Evolutionary conservation across 2,329 filamentous ascomycete genomes (phyloP).

Genomic region (Talaromyces pinophilus): DNA sequence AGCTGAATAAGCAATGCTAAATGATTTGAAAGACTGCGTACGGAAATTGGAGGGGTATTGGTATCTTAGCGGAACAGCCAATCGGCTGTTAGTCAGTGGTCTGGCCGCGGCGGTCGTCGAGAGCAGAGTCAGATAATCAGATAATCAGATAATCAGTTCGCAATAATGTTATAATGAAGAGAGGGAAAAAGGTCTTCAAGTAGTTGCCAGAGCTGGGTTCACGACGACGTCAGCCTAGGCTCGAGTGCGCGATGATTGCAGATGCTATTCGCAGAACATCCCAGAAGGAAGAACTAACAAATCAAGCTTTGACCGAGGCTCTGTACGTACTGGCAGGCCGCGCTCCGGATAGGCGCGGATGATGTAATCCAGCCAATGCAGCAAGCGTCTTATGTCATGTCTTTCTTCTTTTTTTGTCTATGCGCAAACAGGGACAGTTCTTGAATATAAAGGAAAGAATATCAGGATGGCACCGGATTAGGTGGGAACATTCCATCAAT

Average conservation of each 20-base stretch:
- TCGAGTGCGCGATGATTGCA: background rate
- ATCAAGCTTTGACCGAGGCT: slow-evolving; percentile 7
- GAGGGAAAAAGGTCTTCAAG: background rate
- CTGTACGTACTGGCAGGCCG: no score
- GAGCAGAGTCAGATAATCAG: background rate
- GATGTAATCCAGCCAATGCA: background rate
- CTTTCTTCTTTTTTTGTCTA: no score
- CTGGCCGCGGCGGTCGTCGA: background rate
- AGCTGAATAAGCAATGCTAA: background rate
- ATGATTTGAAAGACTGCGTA: background rate
- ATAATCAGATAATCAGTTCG: background rate
- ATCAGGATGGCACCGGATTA: background rate
- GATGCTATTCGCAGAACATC: background rate
- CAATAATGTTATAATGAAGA: no score
- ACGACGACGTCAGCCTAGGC: background rate
- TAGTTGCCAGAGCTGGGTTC: background rate
- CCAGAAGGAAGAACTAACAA: background rate
- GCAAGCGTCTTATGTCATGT: no score
- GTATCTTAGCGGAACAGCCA: background rate
- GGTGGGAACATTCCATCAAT: slow-evolving; percentile 6
- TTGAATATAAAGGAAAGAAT: no score
- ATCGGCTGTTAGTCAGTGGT: background rate
- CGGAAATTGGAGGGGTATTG: background rate
- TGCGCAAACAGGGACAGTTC: background rate
- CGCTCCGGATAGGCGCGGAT: background rate